Base-by-base conservation (phyloP, 2,329 filamentous ascomycete genomes). In the Xylariaceae sp. region DNA sequence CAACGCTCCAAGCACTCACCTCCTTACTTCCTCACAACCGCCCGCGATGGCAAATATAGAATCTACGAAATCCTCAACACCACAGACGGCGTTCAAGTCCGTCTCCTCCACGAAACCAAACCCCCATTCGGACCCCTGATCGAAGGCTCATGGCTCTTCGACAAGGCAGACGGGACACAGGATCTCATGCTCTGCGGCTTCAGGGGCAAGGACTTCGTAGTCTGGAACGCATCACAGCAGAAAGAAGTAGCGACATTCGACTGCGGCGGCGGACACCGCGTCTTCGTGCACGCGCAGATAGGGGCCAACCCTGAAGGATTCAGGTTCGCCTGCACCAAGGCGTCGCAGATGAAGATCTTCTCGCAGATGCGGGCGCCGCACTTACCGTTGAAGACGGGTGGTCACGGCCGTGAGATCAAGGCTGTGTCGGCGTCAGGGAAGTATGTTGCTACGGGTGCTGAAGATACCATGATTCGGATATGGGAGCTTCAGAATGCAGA, bases 361-460 rank as follows among this genome's bases (percentile, higher is more conserved):
- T 76, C 76, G 13, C 79, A 82, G 65, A 56, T 51, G 2, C 68
- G 58, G 6, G 64, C 72, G 1, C 59, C 70, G 1, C 73, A 77
- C 59, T 67, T 77, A 70, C 65, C 83, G 75, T 70, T 96, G 10
- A 85, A 87, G 64, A 66, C 74, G 0, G 93, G 94, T 5, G 85
- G 85, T 0, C 94, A 99, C 73, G 94, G 94, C 0, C 80, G 94
- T 57, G 94, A 99, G 73, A 89, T 97, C 66, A 77, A 71, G 80
- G 88, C 68, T 70, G 69, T 82, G 9, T 76, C 73, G 41, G 64
- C 74, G 48, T 74, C 73, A 8, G 71, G 73, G 2, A 68, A 71
- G 35, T 79, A 77, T 56, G 63, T 84, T 11, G 88, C 68, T 78
- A 97, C 80, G 75, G 94, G 61, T 64, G 90, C 73, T 77, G 97